Base-by-base conservation (phyloP, 192 early-diverging fungal species). In the Mortierella antarctica region DNA sequence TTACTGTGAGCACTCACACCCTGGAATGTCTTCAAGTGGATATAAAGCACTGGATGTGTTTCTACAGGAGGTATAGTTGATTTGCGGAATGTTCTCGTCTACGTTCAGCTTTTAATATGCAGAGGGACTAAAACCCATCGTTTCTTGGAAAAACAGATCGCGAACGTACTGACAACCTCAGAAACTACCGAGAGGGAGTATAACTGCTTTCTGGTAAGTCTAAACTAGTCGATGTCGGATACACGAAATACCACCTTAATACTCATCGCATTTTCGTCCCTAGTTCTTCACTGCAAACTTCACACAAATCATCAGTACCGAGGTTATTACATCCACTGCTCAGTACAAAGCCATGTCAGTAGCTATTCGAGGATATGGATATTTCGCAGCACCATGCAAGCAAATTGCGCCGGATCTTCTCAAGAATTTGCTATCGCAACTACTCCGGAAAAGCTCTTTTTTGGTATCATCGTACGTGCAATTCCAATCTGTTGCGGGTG, bases 311-410 rank as follows among this genome's bases (percentile, higher is more conserved):
- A 64, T 93, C 62, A 86, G 73, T 45, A 73, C 50, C 17, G 73
- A 66, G 40, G 74, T 72, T 41, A 58, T 57, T 46, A 31, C 42
- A 53, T 67, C 62, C 67, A 21, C 56, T 48, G 40, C 79, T 65
- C 58, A 67, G 70, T 60, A 82, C 83, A 85, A 79, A 47, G 85
- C 85, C 41, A 64, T 92, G 21, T 92, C 92, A 5, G 80, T 92
- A 0, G 90, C 90, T n/a, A 86, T 95, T 54, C 86, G 89, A 62
- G 91, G 90, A 18, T 87, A 91, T 60, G 93, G 93, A 8, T 87
- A 91, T 58, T 89, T 95, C 70, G 87, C 92, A 2, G 82, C 76
- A 13, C 88, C 87, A 17, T 89, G 85, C 65, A 90, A 83, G 49
- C 80, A 87, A 7, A 71, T 89, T 51, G 70, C 75, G 2, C 80